Evolutionary conservation across 257 asterid genomes (phyloP).

Genomic region (Penstemon eatonii): DNA sequence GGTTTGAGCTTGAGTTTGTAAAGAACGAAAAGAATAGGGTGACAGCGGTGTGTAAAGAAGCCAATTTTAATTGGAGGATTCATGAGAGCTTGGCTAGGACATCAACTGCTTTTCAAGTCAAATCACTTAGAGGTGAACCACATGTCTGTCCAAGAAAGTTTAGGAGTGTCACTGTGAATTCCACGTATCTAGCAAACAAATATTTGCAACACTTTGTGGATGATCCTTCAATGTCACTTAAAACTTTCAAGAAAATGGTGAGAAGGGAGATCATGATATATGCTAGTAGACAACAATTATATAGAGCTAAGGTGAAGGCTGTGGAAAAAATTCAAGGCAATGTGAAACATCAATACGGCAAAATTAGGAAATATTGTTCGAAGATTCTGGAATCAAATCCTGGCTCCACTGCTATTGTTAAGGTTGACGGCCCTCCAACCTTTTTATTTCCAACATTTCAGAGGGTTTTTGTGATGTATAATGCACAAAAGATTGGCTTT

Average conservation of each 20-base stretch:
- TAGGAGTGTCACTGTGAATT: too few relatives aligned
- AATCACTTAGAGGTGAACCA: background rate
- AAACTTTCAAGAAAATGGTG: too few relatives aligned
- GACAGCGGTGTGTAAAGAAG: background rate
- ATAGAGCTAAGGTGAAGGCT: background rate
- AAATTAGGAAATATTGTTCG: background rate
- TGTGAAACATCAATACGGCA: background rate
- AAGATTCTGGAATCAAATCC: background rate
- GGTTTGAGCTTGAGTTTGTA: background rate
- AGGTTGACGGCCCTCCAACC: background rate
- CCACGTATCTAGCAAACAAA: too few relatives aligned
- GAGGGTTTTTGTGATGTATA: background rate
- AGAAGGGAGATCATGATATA: background rate
- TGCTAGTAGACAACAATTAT: background rate
- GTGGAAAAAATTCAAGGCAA: background rate
- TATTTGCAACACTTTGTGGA: too few relatives aligned
- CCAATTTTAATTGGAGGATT: background rate
- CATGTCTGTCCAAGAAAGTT: background rate
- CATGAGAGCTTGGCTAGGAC: background rate
- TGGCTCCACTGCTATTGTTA: background rate
- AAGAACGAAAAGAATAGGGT: background rate
- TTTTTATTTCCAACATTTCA: background rate
- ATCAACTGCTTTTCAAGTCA: too few relatives aligned
- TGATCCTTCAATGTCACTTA: too few relatives aligned
- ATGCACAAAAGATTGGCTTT: background rate